phyloP scores from a whole-genome alignment of 352 stramenopile species.

The Globisporangium uncinulatum region DNA sequence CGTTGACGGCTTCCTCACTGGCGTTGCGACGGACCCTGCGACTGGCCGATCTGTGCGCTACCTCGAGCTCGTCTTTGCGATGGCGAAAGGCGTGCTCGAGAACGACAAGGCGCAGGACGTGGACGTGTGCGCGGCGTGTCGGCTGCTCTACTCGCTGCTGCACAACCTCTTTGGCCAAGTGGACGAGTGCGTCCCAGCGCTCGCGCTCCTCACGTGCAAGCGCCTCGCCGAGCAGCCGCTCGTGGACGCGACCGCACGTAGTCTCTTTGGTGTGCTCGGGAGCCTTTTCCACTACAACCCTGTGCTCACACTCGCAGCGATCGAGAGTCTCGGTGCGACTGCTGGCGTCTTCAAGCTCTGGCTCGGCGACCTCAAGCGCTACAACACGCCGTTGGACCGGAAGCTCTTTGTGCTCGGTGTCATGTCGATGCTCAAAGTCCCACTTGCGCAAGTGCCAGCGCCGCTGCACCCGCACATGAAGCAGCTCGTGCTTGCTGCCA shows the following conservation, averaged over 20 bases:
- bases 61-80: slow-evolving; percentile 76
- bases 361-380: slow-evolving; percentile 81
- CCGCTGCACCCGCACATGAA: slow-evolving; percentile 86
- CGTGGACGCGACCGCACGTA: slow-evolving; percentile 64
- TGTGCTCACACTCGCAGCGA: slow-evolving; percentile 77
- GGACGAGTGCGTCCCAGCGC: slow-evolving; percentile 67
- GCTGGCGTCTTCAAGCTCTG: slow-evolving; percentile 90
- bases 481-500: slow-evolving; percentile 76
- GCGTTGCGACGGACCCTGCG: slow-evolving; percentile 33
- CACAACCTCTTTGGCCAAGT: slow-evolving; percentile 84
- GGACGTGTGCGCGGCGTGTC: slow-evolving; percentile 66
- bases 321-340: slow-evolving; percentile 86
- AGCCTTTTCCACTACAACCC: slow-evolving; percentile 94
- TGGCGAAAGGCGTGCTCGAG: slow-evolving; percentile 72
- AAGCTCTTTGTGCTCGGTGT: slow-evolving; percentile 93
- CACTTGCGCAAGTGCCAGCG: slow-evolving; percentile 71
- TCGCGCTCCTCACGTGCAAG: slow-evolving; percentile 65
- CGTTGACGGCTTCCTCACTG: slow-evolving; percentile 62
- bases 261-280: slow-evolving; percentile 88
- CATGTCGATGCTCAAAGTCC: slow-evolving; percentile 88
- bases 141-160: slow-evolving; percentile 73
- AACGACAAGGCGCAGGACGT: slow-evolving; percentile 55
- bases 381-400: slow-evolving; percentile 81
- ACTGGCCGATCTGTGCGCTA: slow-evolving; percentile 50
- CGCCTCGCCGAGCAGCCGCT: slow-evolving; percentile 50